These are phyloP conservation scores for Curvularia hawaiiensis DNA, from an alignment of 2,329 filamentous ascomycete genomes.

Conservation along the genomic window DNA sequence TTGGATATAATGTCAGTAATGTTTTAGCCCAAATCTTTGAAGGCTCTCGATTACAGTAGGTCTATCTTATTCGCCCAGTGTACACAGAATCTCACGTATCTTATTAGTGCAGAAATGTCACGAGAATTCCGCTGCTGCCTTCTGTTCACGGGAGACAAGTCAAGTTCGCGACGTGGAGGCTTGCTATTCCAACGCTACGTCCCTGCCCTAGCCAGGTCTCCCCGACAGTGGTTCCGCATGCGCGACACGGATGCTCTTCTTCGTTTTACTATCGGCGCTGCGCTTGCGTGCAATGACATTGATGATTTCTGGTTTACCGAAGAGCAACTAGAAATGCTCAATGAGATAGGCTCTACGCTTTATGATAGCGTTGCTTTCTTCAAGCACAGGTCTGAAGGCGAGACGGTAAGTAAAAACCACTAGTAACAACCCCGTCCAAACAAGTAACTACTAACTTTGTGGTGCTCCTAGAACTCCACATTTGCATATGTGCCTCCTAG, in stretches of 20 bases:
- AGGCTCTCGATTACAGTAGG: background rate
- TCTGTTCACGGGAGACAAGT: slow-evolving; percentile 22
- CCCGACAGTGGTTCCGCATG: slow-evolving; percentile 39
- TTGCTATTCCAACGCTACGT: slow-evolving; percentile 40
- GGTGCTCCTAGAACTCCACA: slow-evolving; percentile 29
- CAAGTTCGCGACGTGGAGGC: slow-evolving; percentile 14
- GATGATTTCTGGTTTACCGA: slow-evolving; percentile 27
- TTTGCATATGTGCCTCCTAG: slow-evolving; percentile 37
- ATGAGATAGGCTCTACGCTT: slow-evolving; percentile 36
- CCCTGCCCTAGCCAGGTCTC: slow-evolving; percentile 30
- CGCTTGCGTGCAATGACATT: slow-evolving; percentile 42
- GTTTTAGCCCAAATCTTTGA: background rate
- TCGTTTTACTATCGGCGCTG: slow-evolving; percentile 41
- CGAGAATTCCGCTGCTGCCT: slow-evolving; percentile 25
- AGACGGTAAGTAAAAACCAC: slow-evolving; percentile 22
- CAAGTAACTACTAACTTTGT: background rate
- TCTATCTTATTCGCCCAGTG: background rate
- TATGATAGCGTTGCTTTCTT: slow-evolving; percentile 44
- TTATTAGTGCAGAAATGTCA: slow-evolving; percentile 13
- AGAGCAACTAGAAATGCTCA: slow-evolving; percentile 4
- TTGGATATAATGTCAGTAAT: background rate
- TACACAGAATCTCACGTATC: background rate
- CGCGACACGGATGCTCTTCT: slow-evolving; percentile 43
- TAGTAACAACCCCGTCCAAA: background rate
- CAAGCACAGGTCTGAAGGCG: slow-evolving; percentile 44